A percentile compares a stretch with the other conserved stretches of the same genome.
Conservation (phyloP, 164 flowering plant genomes). For the Magnolia officinalis region DNA sequence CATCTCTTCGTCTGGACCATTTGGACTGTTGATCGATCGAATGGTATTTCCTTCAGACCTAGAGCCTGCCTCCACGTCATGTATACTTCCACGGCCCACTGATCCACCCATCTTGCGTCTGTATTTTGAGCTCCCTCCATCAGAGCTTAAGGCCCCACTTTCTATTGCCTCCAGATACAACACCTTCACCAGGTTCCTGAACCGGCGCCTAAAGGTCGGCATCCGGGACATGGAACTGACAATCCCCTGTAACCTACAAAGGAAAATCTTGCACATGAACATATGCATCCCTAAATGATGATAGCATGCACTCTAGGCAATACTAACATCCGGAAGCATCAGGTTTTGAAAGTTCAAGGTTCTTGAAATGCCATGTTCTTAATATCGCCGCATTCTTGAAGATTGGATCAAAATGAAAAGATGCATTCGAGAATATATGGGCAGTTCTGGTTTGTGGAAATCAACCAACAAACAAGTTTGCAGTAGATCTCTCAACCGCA, state of each 20-base stretch:
- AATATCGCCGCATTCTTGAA: too few species aligned
- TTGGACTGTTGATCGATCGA: not conserved
- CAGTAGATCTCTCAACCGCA: too few species aligned
- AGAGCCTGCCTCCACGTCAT: not conserved
- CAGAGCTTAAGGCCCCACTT: constrained; percentile 29
- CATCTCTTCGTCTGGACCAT: not conserved
- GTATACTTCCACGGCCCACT: not conserved
- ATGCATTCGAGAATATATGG: too few species aligned
- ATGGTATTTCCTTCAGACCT: not conserved
- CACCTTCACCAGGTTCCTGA: constrained; percentile 56
- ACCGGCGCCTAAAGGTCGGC: constrained; percentile 82
- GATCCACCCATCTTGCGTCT: not conserved
- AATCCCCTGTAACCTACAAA: constrained; percentile 70
- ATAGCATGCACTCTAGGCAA: too few species aligned
- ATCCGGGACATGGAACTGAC: constrained; percentile 73
- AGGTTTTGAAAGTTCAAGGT: too few species aligned
- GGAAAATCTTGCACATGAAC: too few species aligned
- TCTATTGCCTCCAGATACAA: constrained; percentile 63
- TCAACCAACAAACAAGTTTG: too few species aligned
- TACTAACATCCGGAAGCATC: too few species aligned
- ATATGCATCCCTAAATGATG: too few species aligned
- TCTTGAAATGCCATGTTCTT: too few species aligned
- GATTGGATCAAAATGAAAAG: too few species aligned
- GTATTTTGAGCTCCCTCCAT: constrained; percentile 23
- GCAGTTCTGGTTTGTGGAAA: too few species aligned